Evolutionary conservation across 2,329 filamentous ascomycete species (phyloP), one percentile per base, ranked within the genome.

Genomic region (Fusarium goolgardi): DNA sequence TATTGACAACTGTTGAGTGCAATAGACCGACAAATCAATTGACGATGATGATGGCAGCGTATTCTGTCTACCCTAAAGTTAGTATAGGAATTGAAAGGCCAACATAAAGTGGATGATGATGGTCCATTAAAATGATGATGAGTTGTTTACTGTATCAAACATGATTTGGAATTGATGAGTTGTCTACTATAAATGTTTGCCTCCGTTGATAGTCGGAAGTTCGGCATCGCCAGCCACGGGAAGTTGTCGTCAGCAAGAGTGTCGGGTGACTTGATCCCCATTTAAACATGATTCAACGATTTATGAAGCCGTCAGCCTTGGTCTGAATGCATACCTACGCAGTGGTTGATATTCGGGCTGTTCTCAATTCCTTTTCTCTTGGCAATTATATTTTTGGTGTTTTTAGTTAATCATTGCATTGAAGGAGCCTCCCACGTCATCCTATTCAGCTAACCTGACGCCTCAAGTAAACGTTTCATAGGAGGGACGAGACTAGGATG

Each of bases 231-330:
- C 25, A 44, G 59, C 59, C 64, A 68, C 53, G 15, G 37, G 20
- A 29, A 59, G 61, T 37, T 39, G 64, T 67, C 64, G 64, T 68
- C 41, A 67, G 63, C 63, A 44, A 35, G 18, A 35, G 4, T 25
- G 29, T 20, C 29, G 43, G 27, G 34, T 29, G 18, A 43, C 51
- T 15, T 12, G 5, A 6, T 29, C 27, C 12, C 43, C 18, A 20
- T 13, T 27, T 20, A 13, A 40, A 39, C 27, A 34, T 34, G 53
- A 59, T 44, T 18, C 8, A 20, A 49, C 18, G 20, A 49, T 21
- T 49, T 34, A 11, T 6, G 18, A 45, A 31, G n/a, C 10, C 13
- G 4, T 23, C 6, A 23, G 27, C 27, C 18, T 45, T 45, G 15
- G 12, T n/a, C 15, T 45, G 27, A 45, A 31, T 45, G 12, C 35